These are phyloP conservation scores for Chlorella sp. DNA, from an alignment of 139 green algal species.

Conservation along the genomic window DNA sequence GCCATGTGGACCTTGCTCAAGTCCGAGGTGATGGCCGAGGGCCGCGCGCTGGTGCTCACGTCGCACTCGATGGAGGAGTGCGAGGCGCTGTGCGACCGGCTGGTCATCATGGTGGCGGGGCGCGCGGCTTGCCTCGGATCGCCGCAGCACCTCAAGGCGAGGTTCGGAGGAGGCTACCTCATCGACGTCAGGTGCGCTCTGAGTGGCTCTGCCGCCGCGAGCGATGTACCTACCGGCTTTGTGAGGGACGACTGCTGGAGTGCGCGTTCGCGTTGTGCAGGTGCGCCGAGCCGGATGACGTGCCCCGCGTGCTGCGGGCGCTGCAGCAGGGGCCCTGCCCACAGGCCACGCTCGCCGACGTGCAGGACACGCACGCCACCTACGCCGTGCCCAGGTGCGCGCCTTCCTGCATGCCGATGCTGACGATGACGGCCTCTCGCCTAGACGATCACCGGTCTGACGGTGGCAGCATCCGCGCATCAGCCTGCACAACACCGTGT, in stretches of 20 bases:
- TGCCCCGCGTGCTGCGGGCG: background rate
- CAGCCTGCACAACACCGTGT: too few species aligned
- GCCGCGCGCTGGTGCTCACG: constrained; percentile 55
- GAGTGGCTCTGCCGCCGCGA: too few species aligned
- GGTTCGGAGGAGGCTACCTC: constrained; percentile 67
- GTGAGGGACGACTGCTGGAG: too few species aligned
- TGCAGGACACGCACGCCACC: background rate
- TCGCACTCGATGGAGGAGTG: constrained; percentile 93
- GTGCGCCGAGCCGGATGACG: background rate
- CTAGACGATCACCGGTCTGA: too few species aligned
- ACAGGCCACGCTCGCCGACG: background rate
- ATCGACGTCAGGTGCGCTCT: constrained; percentile 17
- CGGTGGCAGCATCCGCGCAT: too few species aligned
- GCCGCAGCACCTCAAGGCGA: constrained; percentile 76
- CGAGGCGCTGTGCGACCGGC: constrained; percentile 78
- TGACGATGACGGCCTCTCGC: too few species aligned
- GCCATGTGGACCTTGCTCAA: constrained; percentile 33
- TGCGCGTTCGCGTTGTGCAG: too few species aligned
- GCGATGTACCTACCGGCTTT: too few species aligned
- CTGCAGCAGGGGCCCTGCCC: background rate
- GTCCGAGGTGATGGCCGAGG: constrained; percentile 25
- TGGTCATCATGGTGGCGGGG: constrained; percentile 80
- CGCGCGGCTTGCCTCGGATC: constrained; percentile 71
- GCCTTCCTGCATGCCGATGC: too few species aligned
- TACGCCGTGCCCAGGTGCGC: background rate